These are phyloP conservation scores for Fraxinus albicans DNA, from an alignment of 305 asterid genomes.

Conservation along the genomic window DNA sequence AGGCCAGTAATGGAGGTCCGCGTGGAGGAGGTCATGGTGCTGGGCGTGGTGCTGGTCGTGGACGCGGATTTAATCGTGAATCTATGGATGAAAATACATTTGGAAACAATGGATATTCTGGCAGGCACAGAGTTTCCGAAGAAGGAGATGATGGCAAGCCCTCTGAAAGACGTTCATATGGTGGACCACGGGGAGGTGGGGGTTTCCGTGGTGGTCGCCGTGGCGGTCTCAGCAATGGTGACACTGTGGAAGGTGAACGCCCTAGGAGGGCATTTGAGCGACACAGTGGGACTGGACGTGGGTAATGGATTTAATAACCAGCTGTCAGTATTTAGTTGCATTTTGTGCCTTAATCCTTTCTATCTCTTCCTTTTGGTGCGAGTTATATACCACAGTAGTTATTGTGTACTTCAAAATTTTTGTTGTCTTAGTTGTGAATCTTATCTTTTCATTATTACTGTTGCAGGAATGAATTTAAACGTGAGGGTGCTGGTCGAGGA, in stretches of 20 bases:
- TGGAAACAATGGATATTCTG: conserved; percentile 44
- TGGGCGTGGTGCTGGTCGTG: conserved; percentile 47
- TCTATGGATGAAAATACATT: conserved; percentile 37
- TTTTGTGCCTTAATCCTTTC: background rate
- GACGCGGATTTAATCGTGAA: conserved; percentile 55
- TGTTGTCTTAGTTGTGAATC: background rate
- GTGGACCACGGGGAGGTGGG: conserved; percentile 61
- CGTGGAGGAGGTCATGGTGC: conserved; percentile 55
- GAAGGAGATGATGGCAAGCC: conserved; percentile 50
- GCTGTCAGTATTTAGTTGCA: background rate
- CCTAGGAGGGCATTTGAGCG: conserved; percentile 60
- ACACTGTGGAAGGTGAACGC: conserved; percentile 48
- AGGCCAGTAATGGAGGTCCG: conserved; percentile 42
- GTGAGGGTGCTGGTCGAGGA: conserved; percentile 78
- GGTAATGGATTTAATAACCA: conserved; percentile 37
- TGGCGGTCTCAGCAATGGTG: conserved; percentile 58
- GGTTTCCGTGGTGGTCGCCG: conserved; percentile 71
- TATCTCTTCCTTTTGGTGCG: background rate
- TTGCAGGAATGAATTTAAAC: conserved; percentile 52
- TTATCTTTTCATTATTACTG: background rate
- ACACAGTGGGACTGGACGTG: conserved; percentile 68
- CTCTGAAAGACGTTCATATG: conserved; percentile 44
- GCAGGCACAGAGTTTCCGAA: conserved; percentile 44
- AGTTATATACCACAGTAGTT: background rate
- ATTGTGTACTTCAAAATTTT: background rate